Conservation (phyloP, 192 early-diverging fungal genomes). For the Phlyctochytrium planicorne region DNA sequence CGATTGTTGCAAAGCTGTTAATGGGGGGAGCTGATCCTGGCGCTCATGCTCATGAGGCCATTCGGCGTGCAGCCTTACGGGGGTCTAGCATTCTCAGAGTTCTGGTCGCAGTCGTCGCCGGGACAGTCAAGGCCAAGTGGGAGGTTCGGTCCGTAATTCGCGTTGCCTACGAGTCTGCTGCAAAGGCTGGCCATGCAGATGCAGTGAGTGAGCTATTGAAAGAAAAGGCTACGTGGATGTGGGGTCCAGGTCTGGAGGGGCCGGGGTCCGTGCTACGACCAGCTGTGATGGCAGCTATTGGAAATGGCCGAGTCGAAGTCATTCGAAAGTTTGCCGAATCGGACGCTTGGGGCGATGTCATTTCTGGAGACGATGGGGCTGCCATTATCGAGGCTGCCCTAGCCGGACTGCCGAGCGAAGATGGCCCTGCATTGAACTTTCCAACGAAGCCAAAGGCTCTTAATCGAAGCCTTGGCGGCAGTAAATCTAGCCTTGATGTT, state of each 20-base stretch:
- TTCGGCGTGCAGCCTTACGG: conserved; percentile 5
- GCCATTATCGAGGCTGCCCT: neutral
- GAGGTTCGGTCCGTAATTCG: neutral
- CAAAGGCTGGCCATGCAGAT: neutral
- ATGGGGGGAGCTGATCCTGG: conserved; percentile 12
- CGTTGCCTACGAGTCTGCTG: neutral
- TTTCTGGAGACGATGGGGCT: neutral
- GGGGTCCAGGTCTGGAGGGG: neutral
- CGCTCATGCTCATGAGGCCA: conserved; percentile 9
- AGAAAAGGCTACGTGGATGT: neutral
- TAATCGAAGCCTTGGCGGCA: neutral
- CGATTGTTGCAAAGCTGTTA: neutral
- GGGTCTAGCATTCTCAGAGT: conserved; percentile 6
- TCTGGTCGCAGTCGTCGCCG: conserved; percentile 2
- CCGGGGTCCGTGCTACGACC: conserved; percentile 10
- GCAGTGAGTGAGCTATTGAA: neutral
- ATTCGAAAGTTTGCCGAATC: neutral
- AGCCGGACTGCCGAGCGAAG: neutral
- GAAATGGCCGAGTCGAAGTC: neutral
- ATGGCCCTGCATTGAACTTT: neutral
- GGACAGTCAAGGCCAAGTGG: conserved; percentile 2
- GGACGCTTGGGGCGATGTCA: neutral
- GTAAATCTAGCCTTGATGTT: neutral
- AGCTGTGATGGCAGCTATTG: conserved; percentile 4
- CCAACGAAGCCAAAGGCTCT: neutral